Evolutionary conservation across 345 rosid species (phyloP), one percentile per base, ranked within the genome.

Genomic region (Geranium brycei): DNA sequence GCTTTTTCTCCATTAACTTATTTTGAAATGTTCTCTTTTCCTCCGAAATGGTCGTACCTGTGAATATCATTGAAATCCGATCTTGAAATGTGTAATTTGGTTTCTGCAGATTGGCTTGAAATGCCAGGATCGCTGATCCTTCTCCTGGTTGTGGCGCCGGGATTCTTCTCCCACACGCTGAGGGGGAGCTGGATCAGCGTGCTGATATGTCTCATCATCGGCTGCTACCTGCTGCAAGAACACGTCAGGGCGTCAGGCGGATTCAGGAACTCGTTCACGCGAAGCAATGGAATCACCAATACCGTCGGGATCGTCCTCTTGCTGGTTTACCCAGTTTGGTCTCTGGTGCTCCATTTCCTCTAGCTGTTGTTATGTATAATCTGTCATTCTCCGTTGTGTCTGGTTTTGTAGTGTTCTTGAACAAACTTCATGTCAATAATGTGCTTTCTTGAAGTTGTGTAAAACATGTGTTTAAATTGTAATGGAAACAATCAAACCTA

Each of bases 191-290:
- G 83, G 88, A 72, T 84, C 8, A 91, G 96, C 1, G 86, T 83
- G 57, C 35, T 66, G 1, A 81, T 88, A 62, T 85, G 99, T 70
- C 95, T 90, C 28, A 0, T 76, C 59, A 87, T 93, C 1, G 97
- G 86, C 31, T 90, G 97, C 65, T 93, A 88, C 83, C 79, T 90
- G 6, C 70, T 93, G 65, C 99, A 93, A 71, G 91, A 93, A 69
- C 96, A 93, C 79, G 81, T 93, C 16, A 82, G 91, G 56, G 96
- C 99, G 17, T 76, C 97, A 3, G 99, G 91, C 11, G 99, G 99
- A 59, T 83, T 93, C 86, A 82, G 89, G 61, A 86, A 88, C 60
- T 76, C 96, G 11, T 83, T 93, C 47, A 90, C 89, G 5, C 82
- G 79, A 51, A 64, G 76, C 65, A 68, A 88, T 62, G 96, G 97